Base-by-base conservation (phyloP, 495 filamentous ascomycete genomes). In the Penicillium egyptiacum region DNA sequence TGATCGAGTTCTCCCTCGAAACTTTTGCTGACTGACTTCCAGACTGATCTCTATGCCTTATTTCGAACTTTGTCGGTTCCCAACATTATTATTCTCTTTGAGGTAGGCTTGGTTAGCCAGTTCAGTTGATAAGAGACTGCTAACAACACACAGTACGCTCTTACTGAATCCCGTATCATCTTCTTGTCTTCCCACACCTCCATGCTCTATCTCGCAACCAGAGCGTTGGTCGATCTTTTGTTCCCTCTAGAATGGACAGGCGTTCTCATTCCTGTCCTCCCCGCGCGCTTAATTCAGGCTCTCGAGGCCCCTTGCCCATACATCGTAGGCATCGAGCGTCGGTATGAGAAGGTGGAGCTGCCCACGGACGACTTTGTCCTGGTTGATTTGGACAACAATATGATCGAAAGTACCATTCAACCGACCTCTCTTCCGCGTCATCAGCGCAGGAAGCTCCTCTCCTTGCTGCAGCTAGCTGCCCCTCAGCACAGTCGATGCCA, bases 341-440 rank as follows among this genome's bases (percentile, higher is more conserved):
- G 94, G 40, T 98, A 97, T 72, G 94, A 97, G 59, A 88, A 88
- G 60, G 84, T 95, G 49, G 89, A 95, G 56, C 81, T 96, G 33
- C 94, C 94, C 0, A 90, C 96, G n/a, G 94, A 98, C 63, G 94
- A 98, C 66, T 97, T 93, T 68, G 92, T 97, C 17, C 74, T 97
- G 31, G 91, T 97, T 40, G 94, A 98, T 71, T 79, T 98, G 39
- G 94, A 98, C 74, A 83, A 87, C 64, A 88, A 98, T 64, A 81
- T 83, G 43, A 94, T 98, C 53, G 89, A 95, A 67, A 87, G 90
- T 57, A 91, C 90, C 2, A 67, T 81, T 7, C 79, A 81, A 57
- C 91, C 93, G 23, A 81, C 80, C 20, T 79, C 86, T 26, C 83
- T 98, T 19, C 94, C 94, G 5, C 86, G 88, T 57, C 93, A 96